A percentile compares a stretch with the other conserved stretches of the same genome.
phyloP scores from a whole-genome alignment of 2,329 filamentous ascomycete genomes.

The Ophiostoma ulmi region DNA sequence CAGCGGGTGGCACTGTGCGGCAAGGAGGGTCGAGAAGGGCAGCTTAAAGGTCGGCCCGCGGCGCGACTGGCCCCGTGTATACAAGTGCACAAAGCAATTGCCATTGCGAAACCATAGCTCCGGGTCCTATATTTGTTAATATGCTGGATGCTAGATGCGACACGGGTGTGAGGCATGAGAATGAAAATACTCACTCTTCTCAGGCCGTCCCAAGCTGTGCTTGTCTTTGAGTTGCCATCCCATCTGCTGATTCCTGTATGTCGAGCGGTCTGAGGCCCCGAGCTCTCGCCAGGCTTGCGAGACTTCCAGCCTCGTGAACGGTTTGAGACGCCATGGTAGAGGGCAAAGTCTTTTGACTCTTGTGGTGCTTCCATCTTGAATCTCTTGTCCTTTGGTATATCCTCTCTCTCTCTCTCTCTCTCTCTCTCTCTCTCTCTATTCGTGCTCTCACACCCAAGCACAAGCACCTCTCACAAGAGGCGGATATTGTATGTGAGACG shows the following conservation, averaged over 20 bases:
- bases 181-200: slow-evolving; percentile 40
- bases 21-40: slow-evolving; percentile 53
- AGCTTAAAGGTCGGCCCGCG: slow-evolving; percentile 64
- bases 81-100: slow-evolving; percentile 66
- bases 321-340: slow-evolving; percentile 36
- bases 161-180: not conserved
- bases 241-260: slow-evolving; percentile 43
- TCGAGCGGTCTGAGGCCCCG: slow-evolving; percentile 27
- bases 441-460: not conserved
- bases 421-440: not conserved
- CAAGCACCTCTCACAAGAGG: slow-evolving; percentile 16
- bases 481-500: not conserved
- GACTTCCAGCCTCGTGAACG: slow-evolving; percentile 37
- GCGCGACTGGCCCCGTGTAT: slow-evolving; percentile 59
- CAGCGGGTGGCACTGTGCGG: slow-evolving; percentile 55
- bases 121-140: slow-evolving; percentile 53
- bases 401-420: not conserved
- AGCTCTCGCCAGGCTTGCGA: slow-evolving; percentile 33
- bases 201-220: slow-evolving; percentile 44
- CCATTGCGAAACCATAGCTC: slow-evolving; percentile 65
- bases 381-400: not conserved
- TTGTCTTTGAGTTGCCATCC: slow-evolving; percentile 46
- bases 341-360: slow-evolving; percentile 24
- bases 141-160: not conserved
- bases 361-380: slow-evolving; percentile 17